These are phyloP conservation scores for Phalaenopsis aphrodite DNA, from an alignment of 106 monocot genomes.

Conservation along the genomic window DNA sequence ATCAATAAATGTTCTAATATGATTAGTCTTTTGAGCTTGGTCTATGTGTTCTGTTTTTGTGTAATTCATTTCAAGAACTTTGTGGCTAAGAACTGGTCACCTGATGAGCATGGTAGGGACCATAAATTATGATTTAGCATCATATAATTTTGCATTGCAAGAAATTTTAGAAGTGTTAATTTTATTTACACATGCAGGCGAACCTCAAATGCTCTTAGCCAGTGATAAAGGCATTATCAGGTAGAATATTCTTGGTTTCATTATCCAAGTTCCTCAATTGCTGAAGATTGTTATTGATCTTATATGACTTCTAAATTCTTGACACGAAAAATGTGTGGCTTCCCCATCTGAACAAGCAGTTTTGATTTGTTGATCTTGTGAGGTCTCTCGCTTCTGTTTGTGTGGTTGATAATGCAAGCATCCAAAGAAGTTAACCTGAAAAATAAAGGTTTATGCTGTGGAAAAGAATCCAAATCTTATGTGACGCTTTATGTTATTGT, in stretches of 20 bases:
- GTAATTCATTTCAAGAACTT: conserved; percentile 83
- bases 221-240: conserved; percentile 65
- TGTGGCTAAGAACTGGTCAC: conserved; percentile 87
- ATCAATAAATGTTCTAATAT: background rate
- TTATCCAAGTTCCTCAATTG: conserved; percentile 72
- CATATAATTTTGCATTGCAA: background rate
- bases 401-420: conserved; percentile 43
- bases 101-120: conserved; percentile 51
- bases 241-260: conserved; percentile 73
- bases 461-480: conserved; percentile 99
- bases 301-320: background rate
- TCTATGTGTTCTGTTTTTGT: background rate
- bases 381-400: background rate
- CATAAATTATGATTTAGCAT: background rate
- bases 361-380: background rate
- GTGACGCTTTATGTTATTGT: no score
- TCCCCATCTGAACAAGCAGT: background rate
- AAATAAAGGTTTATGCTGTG: conserved; percentile 87
- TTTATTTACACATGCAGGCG: conserved; percentile 30
- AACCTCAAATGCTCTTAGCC: conserved; percentile 44
- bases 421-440: conserved; percentile 79
- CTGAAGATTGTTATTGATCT: conserved; percentile 40
- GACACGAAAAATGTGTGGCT: background rate
- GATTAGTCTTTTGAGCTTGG: background rate
- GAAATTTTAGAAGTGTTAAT: background rate